A percentile compares a stretch with the other conserved stretches of the same genome.
Conservation (phyloP, 331 rosid genomes). For the Quercus lobata region DNA sequence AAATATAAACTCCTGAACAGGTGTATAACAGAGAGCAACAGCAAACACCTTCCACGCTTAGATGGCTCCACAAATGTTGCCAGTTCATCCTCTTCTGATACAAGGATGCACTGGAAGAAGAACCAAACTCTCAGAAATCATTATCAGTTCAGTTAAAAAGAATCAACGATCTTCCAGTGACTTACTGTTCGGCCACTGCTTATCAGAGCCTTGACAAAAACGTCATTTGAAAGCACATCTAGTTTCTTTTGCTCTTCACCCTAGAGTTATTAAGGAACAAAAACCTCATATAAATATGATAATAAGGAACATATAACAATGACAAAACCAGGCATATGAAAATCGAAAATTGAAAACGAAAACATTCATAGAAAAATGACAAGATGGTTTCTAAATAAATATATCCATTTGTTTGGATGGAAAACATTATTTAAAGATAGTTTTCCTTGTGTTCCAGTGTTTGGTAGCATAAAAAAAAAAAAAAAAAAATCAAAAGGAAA, state of each 20-base stretch:
- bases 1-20: background rate
- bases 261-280: slow-evolving; percentile 36
- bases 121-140: slow-evolving; percentile 22
- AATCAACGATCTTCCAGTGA: slow-evolving; percentile 13
- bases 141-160: background rate
- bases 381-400: background rate
- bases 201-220: slow-evolving; percentile 79
- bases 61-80: slow-evolving; percentile 65
- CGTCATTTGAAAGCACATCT: slow-evolving; percentile 96
- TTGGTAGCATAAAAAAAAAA: too few relatives aligned
- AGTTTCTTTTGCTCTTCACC: slow-evolving; percentile 99
- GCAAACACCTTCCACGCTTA: slow-evolving; percentile 69
- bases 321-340: background rate
- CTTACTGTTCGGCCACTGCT: slow-evolving; percentile 98
- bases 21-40: background rate
- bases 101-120: slow-evolving; percentile 69
- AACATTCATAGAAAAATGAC: background rate
- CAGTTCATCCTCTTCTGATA: slow-evolving; percentile 83
- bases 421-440: too few relatives aligned
- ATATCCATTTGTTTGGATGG: background rate
- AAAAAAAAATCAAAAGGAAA: too few relatives aligned
- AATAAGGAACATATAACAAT: background rate
- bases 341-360: background rate
- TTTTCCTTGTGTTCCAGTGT: fast-evolving
- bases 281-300: background rate